These are phyloP conservation scores for Eimeria tenella DNA, from an alignment of 169 alveolate genomes.

Conservation along the genomic window DNA sequence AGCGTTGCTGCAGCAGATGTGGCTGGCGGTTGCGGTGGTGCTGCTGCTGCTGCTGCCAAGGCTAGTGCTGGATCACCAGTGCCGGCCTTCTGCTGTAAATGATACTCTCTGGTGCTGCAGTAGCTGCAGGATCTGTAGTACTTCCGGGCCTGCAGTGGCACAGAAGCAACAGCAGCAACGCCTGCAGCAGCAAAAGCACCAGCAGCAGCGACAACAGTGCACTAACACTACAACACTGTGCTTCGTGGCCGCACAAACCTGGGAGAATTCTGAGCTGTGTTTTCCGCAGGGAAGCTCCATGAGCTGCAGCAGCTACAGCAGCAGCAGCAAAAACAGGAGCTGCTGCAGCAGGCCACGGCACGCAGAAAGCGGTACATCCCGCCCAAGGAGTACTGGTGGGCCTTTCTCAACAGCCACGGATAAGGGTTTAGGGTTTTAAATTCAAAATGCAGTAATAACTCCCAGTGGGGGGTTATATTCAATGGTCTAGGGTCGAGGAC, in stretches of 20 bases:
- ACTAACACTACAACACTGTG: too few species aligned
- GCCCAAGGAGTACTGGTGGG: conserved; percentile 47
- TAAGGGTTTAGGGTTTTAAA: background rate
- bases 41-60: too few species aligned
- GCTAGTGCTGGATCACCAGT: too few species aligned
- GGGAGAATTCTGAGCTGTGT: background rate
- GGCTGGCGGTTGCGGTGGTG: too few species aligned
- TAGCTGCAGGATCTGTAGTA: background rate
- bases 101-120: background rate
- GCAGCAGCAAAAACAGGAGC: background rate
- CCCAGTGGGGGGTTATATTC: too few species aligned
- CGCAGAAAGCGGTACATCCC: conserved; percentile 38
- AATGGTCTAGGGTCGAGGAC: too few species aligned
- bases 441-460: background rate
- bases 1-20: too few species aligned
- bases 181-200: too few species aligned
- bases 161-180: background rate
- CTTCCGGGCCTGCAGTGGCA: background rate
- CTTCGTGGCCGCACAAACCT: background rate
- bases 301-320: background rate
- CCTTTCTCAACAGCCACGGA: too few species aligned
- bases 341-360: background rate
- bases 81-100: too few species aligned
- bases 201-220: too few species aligned
- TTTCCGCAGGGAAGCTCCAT: conserved; percentile 19